These are phyloP conservation scores for Paspalum notatum DNA, from an alignment of 176 grass and related monocot genomes.

Conservation along the genomic window DNA sequence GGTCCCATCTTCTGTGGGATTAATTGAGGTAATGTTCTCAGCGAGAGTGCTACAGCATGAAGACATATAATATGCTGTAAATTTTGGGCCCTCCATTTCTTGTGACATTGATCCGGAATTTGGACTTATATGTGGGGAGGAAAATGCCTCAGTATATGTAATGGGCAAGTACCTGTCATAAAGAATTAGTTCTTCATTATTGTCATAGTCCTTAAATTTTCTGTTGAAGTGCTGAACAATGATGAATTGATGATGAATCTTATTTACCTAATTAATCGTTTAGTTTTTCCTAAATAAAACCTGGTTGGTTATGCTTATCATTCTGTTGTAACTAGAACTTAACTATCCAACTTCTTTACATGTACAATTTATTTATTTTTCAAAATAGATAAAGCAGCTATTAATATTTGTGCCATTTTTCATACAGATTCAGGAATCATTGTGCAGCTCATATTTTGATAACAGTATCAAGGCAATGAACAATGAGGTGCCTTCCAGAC, in stretches of 20 bases:
- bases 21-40: neutral
- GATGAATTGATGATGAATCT: neutral
- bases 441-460: slow-evolving; percentile 31
- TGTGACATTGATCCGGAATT: neutral
- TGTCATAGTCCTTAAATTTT: neutral
- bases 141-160: neutral
- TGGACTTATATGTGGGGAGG: neutral
- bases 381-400: neutral
- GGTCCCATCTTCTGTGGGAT: neutral
- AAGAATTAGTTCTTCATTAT: slow-evolving; percentile 1
- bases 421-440: slow-evolving; percentile 42
- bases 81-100: neutral
- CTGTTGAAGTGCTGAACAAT: neutral
- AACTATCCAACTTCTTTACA: neutral
- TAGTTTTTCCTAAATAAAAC: neutral
- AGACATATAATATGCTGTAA: neutral
- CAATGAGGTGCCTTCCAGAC: slow-evolving; percentile 40
- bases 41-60: neutral
- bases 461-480: slow-evolving; percentile 40
- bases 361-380: neutral
- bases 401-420: slow-evolving; percentile 27
- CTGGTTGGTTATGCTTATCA: neutral
- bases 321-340: neutral
- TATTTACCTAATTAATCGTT: neutral
- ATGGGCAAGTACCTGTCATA: neutral